A percentile compares a stretch with the other conserved stretches of the same genome.
Evolutionary conservation across 306 rosid genomes (phyloP).

Genomic region (Ammopiptanthus mongolicus): DNA sequence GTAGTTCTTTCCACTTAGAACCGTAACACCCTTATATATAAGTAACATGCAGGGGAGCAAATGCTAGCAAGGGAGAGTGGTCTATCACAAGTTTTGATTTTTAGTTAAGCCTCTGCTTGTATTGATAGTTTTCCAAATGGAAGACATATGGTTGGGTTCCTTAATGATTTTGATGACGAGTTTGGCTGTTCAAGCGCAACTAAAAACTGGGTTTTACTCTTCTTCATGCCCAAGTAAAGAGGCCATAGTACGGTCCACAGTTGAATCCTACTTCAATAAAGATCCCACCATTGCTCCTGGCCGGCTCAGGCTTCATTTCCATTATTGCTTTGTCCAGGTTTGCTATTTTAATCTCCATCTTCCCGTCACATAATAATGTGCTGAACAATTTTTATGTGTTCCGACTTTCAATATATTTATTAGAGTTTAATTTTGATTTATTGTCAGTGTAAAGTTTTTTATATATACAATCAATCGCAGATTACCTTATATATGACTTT

Average conservation of each 20-base stretch:
- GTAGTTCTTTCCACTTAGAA: not conserved
- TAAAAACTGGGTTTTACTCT: conserved; percentile 43
- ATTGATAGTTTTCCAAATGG: not conserved
- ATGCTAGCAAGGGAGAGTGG: not conserved
- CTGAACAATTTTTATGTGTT: not conserved
- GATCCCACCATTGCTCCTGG: conserved; percentile 59
- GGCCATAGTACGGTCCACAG: conserved; percentile 40
- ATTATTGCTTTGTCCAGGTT: conserved; percentile 33
- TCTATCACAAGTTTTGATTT: not conserved
- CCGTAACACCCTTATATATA: conserved; percentile 4
- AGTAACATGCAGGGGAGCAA: not conserved
- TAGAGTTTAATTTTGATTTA: too few species aligned
- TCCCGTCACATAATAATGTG: not conserved
- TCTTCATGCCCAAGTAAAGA: conserved; percentile 54
- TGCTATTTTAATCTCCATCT: not conserved
- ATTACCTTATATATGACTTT: too few species aligned
- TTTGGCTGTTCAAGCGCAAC: conserved; percentile 27
- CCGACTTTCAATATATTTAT: too few species aligned
- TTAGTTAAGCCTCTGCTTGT: not conserved
- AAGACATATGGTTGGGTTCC: conserved; percentile 1
- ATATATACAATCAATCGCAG: too few species aligned
- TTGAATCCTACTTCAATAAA: conserved; percentile 37
- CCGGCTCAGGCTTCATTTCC: conserved; percentile 68
- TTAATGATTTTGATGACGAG: conserved; percentile 23
- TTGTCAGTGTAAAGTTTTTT: too few species aligned